phyloP scores from a whole-genome alignment of 306 rosid genomes.

The Begonia fuchsioides region DNA sequence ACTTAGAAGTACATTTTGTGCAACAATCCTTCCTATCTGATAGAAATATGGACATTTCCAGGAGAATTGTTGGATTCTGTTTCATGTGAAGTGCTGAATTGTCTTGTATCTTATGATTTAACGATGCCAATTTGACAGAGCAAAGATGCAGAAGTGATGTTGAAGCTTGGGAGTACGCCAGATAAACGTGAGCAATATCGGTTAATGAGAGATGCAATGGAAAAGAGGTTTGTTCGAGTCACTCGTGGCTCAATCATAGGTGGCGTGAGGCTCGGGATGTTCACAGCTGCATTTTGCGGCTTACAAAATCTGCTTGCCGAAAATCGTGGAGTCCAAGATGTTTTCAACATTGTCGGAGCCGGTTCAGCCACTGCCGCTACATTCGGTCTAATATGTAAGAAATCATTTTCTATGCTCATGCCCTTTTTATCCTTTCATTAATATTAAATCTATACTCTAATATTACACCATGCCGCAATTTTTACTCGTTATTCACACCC shows the following conservation, averaged over 20 bases:
- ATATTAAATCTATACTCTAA: no score
- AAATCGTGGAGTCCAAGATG: conserved; percentile 76
- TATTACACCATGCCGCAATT: no score
- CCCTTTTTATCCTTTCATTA: not conserved
- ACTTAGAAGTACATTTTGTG: no score
- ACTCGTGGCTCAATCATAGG: conserved; percentile 74
- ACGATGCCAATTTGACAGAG: conserved; percentile 37
- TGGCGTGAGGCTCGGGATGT: conserved; percentile 84
- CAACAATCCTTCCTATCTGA: no score
- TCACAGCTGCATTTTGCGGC: conserved; percentile 69
- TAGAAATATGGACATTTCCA: not conserved
- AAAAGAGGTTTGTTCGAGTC: conserved; percentile 78
- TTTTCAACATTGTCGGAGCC: conserved; percentile 76
- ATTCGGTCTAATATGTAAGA: conserved; percentile 79
- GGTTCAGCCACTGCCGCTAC: conserved; percentile 93
- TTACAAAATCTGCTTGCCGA: conserved; percentile 75
- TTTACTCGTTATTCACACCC: no score
- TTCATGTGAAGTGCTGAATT: conserved; percentile 1
- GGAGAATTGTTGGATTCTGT: not conserved
- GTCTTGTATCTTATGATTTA: not conserved
- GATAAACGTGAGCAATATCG: conserved; percentile 87
- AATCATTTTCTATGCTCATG: conserved; percentile 6
- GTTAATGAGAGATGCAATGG: conserved; percentile 95
- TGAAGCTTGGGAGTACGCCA: conserved; percentile 87
- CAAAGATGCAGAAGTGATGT: conserved; percentile 88